Percentiles rank a stretch among this genome's conserved stretches.
These are phyloP conservation scores for Sporothrix mexicana DNA, from an alignment of 2,329 filamentous ascomycete genomes.

Conservation along the genomic window DNA sequence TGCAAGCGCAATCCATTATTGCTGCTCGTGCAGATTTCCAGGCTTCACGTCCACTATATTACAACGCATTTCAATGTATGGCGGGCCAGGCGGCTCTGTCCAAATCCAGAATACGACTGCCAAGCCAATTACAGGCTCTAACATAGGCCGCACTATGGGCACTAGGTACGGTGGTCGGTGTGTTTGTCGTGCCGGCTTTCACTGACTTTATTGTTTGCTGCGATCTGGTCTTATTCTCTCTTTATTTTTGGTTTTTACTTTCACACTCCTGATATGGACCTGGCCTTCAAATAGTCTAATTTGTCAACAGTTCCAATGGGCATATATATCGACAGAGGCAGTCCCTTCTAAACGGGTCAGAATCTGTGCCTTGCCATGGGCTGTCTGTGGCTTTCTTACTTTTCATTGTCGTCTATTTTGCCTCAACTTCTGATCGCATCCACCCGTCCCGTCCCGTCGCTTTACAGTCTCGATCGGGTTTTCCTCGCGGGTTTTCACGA, in stretches of 20 bases:
- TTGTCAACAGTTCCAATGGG: neutral
- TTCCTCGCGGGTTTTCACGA: neutral
- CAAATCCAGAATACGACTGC: constrained; percentile 15
- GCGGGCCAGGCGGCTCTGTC: neutral
- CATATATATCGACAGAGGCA: neutral
- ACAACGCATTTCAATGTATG: neutral
- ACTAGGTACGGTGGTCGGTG: neutral
- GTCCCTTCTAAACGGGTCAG: neutral
- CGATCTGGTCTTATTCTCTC: neutral
- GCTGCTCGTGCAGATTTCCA: neutral
- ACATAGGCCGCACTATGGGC: neutral
- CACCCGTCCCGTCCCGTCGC: neutral
- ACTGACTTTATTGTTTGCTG: neutral
- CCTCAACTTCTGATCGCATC: neutral
- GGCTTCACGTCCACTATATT: neutral
- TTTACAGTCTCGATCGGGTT: neutral
- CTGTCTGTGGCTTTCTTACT: neutral
- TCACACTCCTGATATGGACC: neutral
- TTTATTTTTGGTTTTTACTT: neutral
- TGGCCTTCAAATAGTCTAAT: neutral
- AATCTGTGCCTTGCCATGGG: neutral
- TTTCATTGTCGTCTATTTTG: neutral
- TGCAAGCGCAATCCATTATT: constrained; percentile 1
- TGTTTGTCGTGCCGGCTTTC: constrained; percentile 18
- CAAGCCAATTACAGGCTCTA: neutral